Evolutionary conservation across 306 rosid genomes (phyloP).

Genomic region (Acacia crassicarpa): DNA sequence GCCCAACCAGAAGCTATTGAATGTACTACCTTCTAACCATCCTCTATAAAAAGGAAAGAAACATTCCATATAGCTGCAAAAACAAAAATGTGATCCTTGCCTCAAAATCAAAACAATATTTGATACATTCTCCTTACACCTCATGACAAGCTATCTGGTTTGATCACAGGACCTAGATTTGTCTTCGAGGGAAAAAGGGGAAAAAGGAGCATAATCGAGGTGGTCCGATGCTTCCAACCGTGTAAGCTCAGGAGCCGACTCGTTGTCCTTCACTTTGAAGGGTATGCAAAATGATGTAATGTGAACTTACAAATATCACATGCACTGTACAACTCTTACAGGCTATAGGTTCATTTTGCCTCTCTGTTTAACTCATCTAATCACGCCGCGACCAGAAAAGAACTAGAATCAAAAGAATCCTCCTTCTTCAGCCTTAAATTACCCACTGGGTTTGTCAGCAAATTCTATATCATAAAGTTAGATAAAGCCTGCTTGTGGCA

Average conservation of each 20-base stretch:
- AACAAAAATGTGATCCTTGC: slow-evolving; percentile 31
- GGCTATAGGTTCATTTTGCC: slow-evolving; percentile 36
- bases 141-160: slow-evolving; percentile 55
- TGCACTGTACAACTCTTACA: slow-evolving; percentile 25
- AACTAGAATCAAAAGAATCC: slow-evolving; percentile 38
- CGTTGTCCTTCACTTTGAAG: slow-evolving; percentile 37
- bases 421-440: slow-evolving; percentile 35
- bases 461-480: slow-evolving; percentile 30
- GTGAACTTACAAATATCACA: slow-evolving; percentile 29
- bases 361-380: slow-evolving; percentile 33
- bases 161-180: slow-evolving; percentile 60
- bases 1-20: slow-evolving; percentile 87
- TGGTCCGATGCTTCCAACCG: slow-evolving; percentile 34
- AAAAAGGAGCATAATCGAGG: slow-evolving; percentile 37
- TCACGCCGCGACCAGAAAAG: slow-evolving; percentile 33
- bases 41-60: slow-evolving; percentile 50
- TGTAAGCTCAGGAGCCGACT: slow-evolving; percentile 37
- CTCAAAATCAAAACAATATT: slow-evolving; percentile 37
- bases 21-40: slow-evolving; percentile 60
- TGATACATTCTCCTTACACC: slow-evolving; percentile 40
- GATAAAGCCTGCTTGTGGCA: slow-evolving; percentile 33
- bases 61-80: slow-evolving; percentile 42
- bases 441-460: slow-evolving; percentile 19
- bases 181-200: slow-evolving; percentile 39
- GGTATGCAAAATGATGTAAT: slow-evolving; percentile 24